Evolutionary conservation across 2,329 filamentous ascomycete genomes (phyloP), one percentile per base, ranked within the genome.

Genomic region (Ascochyta rabiei): DNA sequence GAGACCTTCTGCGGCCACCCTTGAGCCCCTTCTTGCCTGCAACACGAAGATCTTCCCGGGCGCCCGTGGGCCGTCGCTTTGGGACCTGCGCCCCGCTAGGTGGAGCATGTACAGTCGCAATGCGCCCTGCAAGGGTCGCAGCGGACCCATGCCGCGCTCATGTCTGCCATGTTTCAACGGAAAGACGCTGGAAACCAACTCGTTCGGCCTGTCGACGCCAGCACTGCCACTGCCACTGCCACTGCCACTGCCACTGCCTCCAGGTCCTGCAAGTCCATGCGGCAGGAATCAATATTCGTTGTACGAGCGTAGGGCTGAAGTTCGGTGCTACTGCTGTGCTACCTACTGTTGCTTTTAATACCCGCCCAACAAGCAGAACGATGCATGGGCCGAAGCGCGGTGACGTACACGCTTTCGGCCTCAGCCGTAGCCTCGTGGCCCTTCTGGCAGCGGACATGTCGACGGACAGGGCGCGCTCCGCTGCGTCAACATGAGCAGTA

Each of bases 291-390:
- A 42, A 55, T 50, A 49, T 13, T 54, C 19, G 46, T 49, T 49
- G 52, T 55, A 46, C 52, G 41, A 55, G 52, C 23, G 28, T 40
- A 42, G 37, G 45, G 55, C 50, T 54, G 49, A 43, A 23, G 18
- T 33, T 45, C 34, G 30, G 50, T 57, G 37, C 21, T 4, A 6
- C 6, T 57, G 37, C 21, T 4, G 21, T 23, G 21, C 45, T 35
- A 54, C 50, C 45, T 35, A 54, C 50, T 41, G 50, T 53, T 54
- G 31, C 55, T 57, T 57, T 54, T 50, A 50, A 43, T 53, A 53
- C 46, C 34, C n/a, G 35, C 19, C 35, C 46, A 46, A 42, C 46
- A 47, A 43, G 28, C 45, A 41, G 12, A 16, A 28, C 18, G 37
- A 33, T 42, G 41, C 41, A 33, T 42, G 31, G 38, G 47, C 41